Percentiles rank a stretch among this genome's conserved stretches.
Conservation (phyloP, 768 basidiomycete genomes). For the Termitomyces sp. region DNA sequence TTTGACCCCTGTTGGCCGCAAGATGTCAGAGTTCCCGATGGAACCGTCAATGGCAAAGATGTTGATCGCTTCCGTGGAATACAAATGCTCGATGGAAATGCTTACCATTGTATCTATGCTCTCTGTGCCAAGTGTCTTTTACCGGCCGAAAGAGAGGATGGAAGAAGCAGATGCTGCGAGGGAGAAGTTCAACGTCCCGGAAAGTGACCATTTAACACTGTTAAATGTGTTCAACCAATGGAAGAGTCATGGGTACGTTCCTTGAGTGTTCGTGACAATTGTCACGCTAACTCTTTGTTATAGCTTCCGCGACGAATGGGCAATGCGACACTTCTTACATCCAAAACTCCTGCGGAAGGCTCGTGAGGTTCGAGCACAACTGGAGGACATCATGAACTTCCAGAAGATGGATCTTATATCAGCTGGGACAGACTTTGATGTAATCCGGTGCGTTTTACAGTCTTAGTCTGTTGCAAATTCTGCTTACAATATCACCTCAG, state of each 20-base stretch:
- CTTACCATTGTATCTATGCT: constrained; percentile 99
- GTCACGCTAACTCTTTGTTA: constrained; percentile 1
- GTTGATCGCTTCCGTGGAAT: constrained; percentile 93
- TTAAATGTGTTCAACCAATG: constrained; percentile 97
- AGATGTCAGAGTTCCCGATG: constrained; percentile 99
- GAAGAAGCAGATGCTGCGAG: constrained; percentile 97
- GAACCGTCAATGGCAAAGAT: constrained; percentile 99
- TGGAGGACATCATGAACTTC: constrained; percentile 99
- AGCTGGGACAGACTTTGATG: constrained; percentile 92
- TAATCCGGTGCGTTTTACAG: constrained; percentile 46
- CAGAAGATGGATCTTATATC: constrained; percentile 95
- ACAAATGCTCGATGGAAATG: constrained; percentile 92
- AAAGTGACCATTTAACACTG: constrained; percentile 94
- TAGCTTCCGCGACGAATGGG: constrained; percentile 93
- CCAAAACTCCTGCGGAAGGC: constrained; percentile 94
- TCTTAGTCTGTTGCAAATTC: no score
- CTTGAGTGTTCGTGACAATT: neutral
- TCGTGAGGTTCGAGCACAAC: constrained; percentile 89
- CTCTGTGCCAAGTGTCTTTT: constrained; percentile 96
- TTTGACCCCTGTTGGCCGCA: constrained; percentile 83
- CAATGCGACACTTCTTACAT: constrained; percentile 91
- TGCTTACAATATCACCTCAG: constrained; percentile 29
- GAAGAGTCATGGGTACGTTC: constrained; percentile 86
- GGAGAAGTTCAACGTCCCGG: constrained; percentile 98
- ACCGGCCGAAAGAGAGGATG: constrained; percentile 93